Percentiles rank a stretch among this genome's conserved stretches.
phyloP scores from a whole-genome alignment of 2,329 filamentous ascomycete species.

The Uncinocarpus reesii region DNA sequence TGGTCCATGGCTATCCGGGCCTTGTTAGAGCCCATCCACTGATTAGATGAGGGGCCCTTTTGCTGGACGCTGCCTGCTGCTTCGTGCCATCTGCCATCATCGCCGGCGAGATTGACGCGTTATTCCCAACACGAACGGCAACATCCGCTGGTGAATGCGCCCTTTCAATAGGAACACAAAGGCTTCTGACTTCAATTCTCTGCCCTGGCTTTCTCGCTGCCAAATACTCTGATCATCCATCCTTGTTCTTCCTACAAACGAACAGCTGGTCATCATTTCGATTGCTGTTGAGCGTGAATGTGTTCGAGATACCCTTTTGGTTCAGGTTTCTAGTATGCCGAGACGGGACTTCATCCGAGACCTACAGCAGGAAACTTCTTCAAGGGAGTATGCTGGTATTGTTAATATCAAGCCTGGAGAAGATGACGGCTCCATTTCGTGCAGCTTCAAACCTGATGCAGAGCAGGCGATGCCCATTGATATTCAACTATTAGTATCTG shows the following conservation, averaged over 20 bases:
- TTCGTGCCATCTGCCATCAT: background rate
- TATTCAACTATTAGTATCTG: constrained; percentile 33
- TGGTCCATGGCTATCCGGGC: too few species aligned
- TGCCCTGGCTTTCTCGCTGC: background rate
- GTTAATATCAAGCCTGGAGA: constrained; percentile 49
- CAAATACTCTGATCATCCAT: too few species aligned
- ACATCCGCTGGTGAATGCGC: too few species aligned
- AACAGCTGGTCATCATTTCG: too few species aligned
- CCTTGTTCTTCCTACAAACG: too few species aligned
- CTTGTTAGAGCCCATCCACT: too few species aligned
- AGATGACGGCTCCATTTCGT: constrained; percentile 62
- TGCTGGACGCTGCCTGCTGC: background rate
- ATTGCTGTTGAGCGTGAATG: too few species aligned
- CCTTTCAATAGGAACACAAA: background rate
- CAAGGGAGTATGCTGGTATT: constrained; percentile 40
- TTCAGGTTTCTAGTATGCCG: constrained; percentile 44
- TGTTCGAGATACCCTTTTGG: background rate
- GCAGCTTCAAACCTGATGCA: constrained; percentile 42
- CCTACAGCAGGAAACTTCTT: constrained; percentile 34
- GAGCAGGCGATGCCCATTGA: constrained; percentile 24
- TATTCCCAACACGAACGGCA: too few species aligned
- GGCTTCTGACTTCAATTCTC: background rate
- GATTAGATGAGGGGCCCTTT: background rate
- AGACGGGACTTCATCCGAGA: constrained; percentile 56
- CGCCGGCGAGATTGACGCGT: too few species aligned